Evolutionary conservation across 1,139 yeast genomes (phyloP).

Genomic region (Pichia sp.): DNA sequence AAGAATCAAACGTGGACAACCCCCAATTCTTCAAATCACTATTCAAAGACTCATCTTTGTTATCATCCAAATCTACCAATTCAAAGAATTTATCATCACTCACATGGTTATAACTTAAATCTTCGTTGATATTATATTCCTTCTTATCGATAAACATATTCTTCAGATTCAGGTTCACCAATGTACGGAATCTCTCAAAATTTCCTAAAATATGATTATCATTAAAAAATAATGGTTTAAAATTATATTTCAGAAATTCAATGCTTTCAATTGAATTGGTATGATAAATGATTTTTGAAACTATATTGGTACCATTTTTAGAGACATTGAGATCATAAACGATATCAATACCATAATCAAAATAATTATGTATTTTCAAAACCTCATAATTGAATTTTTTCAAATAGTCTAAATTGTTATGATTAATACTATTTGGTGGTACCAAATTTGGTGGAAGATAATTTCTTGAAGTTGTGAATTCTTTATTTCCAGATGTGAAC

Average conservation of each 20-base stretch:
- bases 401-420: neutral
- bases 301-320: conserved; percentile 24
- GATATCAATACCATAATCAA: conserved; percentile 43
- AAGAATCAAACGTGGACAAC: conserved; percentile 41
- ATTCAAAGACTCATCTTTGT: conserved; percentile 3
- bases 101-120: conserved; percentile 8
- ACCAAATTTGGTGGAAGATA: conserved; percentile 4
- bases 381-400: conserved; percentile 4
- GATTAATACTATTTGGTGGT: neutral
- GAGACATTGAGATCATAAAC: conserved; percentile 34
- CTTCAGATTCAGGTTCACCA: neutral
- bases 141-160: conserved; percentile 43
- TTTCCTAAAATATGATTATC: neutral
- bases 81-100: conserved; percentile 19
- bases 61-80: conserved; percentile 11
- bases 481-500: conserved; percentile 21
- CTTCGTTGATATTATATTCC: conserved; percentile 36
- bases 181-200: neutral
- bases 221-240: conserved; percentile 9
- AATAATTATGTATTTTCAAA: conserved; percentile 47
- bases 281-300: conserved; percentile 40
- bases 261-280: conserved; percentile 41
- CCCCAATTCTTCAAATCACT: conserved; percentile 36
- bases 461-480: conserved; percentile 27
- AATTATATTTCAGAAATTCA: conserved; percentile 43